A percentile compares a stretch with the other conserved stretches of the same genome.
Conservation (phyloP, 2,329 filamentous ascomycete genomes). For the Diaporthe sp. region DNA sequence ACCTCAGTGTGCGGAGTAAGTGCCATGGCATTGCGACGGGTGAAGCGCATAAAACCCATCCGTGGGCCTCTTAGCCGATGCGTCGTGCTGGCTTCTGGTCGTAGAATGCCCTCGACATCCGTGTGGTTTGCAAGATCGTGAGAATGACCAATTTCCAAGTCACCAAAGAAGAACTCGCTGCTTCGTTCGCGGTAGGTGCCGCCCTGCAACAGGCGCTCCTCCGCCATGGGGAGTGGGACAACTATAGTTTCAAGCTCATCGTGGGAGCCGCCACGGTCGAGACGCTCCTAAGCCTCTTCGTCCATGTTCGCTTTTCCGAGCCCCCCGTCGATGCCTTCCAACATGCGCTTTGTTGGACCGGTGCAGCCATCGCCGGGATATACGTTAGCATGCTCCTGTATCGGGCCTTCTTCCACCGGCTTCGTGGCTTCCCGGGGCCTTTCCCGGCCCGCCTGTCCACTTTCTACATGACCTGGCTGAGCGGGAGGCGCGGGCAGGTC, state of each 20-base stretch:
- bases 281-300: background rate
- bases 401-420: slow-evolving; percentile 44
- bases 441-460: slow-evolving; percentile 42
- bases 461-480: slow-evolving; percentile 43
- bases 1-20: slow-evolving; percentile 18
- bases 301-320: slow-evolving; percentile 16
- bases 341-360: slow-evolving; percentile 21
- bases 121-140: background rate
- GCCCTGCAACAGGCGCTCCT: slow-evolving; percentile 24
- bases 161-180: slow-evolving; percentile 26
- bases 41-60: background rate
- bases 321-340: background rate
- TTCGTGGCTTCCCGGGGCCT: slow-evolving; percentile 33
- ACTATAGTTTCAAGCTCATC: slow-evolving; percentile 37
- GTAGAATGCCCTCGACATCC: background rate
- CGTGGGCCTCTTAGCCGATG: background rate
- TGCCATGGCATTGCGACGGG: background rate
- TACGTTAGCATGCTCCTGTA: slow-evolving; percentile 45
- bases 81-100: background rate
- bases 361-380: slow-evolving; percentile 33
- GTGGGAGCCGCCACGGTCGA: slow-evolving; percentile 14
- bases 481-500: slow-evolving; percentile 44
- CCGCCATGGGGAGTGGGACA: slow-evolving; percentile 36
- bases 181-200: slow-evolving; percentile 27
- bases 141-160: slow-evolving; percentile 2